Evolutionary conservation across 2,329 filamentous ascomycete genomes (phyloP), one percentile per base, ranked within the genome.

Genomic region (Colletotrichum tropicicola): DNA sequence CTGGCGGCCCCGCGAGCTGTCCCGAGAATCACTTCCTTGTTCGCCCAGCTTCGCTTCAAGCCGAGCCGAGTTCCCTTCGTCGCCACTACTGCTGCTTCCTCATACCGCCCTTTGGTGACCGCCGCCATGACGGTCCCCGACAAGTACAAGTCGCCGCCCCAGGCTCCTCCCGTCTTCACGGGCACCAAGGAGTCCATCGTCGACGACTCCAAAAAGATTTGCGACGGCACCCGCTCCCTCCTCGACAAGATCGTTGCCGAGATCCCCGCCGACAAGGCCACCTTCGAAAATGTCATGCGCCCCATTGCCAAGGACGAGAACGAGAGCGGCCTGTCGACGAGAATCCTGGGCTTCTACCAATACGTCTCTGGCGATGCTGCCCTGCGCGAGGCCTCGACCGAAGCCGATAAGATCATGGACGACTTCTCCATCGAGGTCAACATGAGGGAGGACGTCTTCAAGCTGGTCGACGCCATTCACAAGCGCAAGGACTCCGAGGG

Each of bases 361-460:
- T 89, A 92, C 68, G 91, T 95, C 4, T 93, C 91, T 17, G 86
- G 85, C 1, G 84, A 93, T 72, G 84, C 86, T 67, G 85, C 83
- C 57, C 82, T 96, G 48, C 87, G 92, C 35, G 89, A 93, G 79
- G 91, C 92, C 13, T 93, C 91, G 3, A 91, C 89, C 66, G 88
- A 94, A 74, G 91, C 92, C 0, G 90, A 93, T 75, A 89, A 90
- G 78, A 80, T 93, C 66, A 87, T 93, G 80, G 88, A 92, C 71
- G 91, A 94, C 69, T 94, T 93, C 72, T 80, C 83, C 58, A 94
- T 95, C 69, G 92, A 96, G 79, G 87, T 89, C 59, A 87, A 84
- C 72, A 95, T 95, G 92, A 87, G 92, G 56, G 91, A 95, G 79
- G 92, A 96, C 70, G 86, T 94, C 65, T 96, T 92, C 82, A 82